These are phyloP conservation scores for Termitomyces sp. DNA, from an alignment of 768 basidiomycete species.

Conservation along the genomic window DNA sequence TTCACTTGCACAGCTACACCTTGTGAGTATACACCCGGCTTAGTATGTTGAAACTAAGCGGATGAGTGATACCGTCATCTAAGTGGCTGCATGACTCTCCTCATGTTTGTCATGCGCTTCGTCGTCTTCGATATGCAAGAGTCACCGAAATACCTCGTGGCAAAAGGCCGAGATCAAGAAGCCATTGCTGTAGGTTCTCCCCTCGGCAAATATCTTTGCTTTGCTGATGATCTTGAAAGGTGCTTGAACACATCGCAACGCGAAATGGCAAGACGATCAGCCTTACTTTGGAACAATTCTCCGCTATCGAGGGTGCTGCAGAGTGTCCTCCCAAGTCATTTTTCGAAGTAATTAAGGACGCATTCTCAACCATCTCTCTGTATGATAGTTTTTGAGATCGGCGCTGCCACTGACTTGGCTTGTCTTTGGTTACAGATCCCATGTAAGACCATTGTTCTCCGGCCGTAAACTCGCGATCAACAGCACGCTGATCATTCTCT, in stretches of 20 bases:
- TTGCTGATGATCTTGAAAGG: conserved; percentile 25
- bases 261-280: conserved; percentile 46
- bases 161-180: conserved; percentile 54
- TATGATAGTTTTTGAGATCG: conserved; percentile 20
- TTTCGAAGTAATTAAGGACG: conserved; percentile 29
- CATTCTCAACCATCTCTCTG: conserved; percentile 41
- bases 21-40: conserved; percentile 28
- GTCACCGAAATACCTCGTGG: conserved; percentile 59
- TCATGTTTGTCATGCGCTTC: conserved; percentile 55
- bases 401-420: neutral
- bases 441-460: conserved; percentile 49
- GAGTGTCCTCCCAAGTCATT: conserved; percentile 20
- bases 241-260: conserved; percentile 47
- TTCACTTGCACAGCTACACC: conserved; percentile 30
- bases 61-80: neutral
- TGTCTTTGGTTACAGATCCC: conserved; percentile 32
- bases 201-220: neutral
- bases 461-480: conserved; percentile 42
- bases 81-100: conserved; percentile 47
- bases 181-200: conserved; percentile 40
- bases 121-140: conserved; percentile 59
- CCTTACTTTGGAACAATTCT: conserved; percentile 45
- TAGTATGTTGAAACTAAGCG: neutral
- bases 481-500: conserved; percentile 44
- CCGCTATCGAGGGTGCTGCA: conserved; percentile 25